Conservation (phyloP, 495 filamentous ascomycete species). For the Endocarpon pusillum region DNA sequence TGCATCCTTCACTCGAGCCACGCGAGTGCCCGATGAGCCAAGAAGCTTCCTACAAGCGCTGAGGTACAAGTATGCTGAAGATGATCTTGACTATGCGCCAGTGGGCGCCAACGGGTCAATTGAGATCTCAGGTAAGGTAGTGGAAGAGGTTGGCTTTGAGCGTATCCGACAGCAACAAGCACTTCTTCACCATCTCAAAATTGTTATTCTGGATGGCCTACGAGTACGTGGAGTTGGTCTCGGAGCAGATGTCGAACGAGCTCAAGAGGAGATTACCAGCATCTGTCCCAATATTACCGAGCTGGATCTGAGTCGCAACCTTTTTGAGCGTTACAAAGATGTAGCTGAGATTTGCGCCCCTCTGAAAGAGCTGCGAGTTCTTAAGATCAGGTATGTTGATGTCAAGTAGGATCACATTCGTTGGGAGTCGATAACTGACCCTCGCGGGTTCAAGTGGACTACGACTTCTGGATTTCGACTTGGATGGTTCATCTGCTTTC, state of each 20-base stretch:
- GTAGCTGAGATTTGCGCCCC: slow-evolving; percentile 52
- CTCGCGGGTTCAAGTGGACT: slow-evolving; percentile 60
- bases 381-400: slow-evolving; percentile 52
- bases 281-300: slow-evolving; percentile 50
- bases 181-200: slow-evolving; percentile 55
- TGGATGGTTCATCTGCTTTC: slow-evolving; percentile 24
- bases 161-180: slow-evolving; percentile 72
- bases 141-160: slow-evolving; percentile 90
- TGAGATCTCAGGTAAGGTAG: slow-evolving; percentile 66
- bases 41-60: slow-evolving; percentile 65
- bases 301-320: slow-evolving; percentile 73
- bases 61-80: slow-evolving; percentile 58
- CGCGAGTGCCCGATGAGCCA: slow-evolving; percentile 45
- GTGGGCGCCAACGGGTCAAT: slow-evolving; percentile 30
- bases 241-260: slow-evolving; percentile 14
- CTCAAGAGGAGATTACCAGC: slow-evolving; percentile 15
- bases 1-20: slow-evolving; percentile 75
- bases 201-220: slow-evolving; percentile 67
- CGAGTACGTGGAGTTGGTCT: slow-evolving; percentile 33
- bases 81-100: slow-evolving; percentile 12
- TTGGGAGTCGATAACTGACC: slow-evolving; percentile 5
- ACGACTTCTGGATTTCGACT: slow-evolving; percentile 22
- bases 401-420: not conserved
- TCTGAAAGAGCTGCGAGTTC: slow-evolving; percentile 39
- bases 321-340: slow-evolving; percentile 48